These are phyloP conservation scores for Endothia cerciana DNA, from an alignment of 2,329 filamentous ascomycete species.

Conservation along the genomic window DNA sequence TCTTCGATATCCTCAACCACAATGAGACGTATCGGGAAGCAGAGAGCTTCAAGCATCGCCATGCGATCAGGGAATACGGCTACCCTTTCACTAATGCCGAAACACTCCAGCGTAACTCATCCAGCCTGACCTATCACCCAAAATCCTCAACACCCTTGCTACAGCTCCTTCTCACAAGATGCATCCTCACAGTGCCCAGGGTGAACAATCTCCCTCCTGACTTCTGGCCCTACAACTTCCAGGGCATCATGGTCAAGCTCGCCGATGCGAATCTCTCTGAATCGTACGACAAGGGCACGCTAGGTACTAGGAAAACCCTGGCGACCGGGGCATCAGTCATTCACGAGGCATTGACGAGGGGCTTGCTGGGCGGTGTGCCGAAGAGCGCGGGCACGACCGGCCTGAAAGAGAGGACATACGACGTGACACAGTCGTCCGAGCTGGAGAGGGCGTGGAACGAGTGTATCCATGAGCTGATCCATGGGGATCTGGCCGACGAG, in stretches of 20 bases:
- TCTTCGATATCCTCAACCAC: conserved; percentile 65
- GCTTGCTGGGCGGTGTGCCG: conserved; percentile 64
- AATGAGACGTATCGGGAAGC: conserved; percentile 69
- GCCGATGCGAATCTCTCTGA: conserved; percentile 74
- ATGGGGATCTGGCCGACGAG: conserved; percentile 68
- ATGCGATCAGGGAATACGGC: conserved; percentile 69
- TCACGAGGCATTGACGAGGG: conserved; percentile 70
- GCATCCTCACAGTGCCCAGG: conserved; percentile 69
- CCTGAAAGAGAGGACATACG: conserved; percentile 50
- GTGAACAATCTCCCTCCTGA: conserved; percentile 63
- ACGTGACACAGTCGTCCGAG: conserved; percentile 61
- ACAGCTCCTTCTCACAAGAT: conserved; percentile 68
- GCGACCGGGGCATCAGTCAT: conserved; percentile 72
- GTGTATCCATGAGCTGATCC: conserved; percentile 66
- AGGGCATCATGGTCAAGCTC: conserved; percentile 63
- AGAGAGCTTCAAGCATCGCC: conserved; percentile 68
- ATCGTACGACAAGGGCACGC: conserved; percentile 77
- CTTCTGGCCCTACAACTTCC: conserved; percentile 68
- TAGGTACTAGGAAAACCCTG: conserved; percentile 76
- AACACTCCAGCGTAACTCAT: conserved; percentile 27
- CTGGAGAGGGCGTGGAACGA: conserved; percentile 69
- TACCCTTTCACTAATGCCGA: conserved; percentile 59
- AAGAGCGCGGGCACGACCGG: conserved; percentile 31
- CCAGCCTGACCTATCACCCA: conserved; percentile 27
- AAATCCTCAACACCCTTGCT: conserved; percentile 65